phyloP scores from a whole-genome alignment of 2,329 filamentous ascomycete genomes.

The Pseudovirgaria hyperparasitica region DNA sequence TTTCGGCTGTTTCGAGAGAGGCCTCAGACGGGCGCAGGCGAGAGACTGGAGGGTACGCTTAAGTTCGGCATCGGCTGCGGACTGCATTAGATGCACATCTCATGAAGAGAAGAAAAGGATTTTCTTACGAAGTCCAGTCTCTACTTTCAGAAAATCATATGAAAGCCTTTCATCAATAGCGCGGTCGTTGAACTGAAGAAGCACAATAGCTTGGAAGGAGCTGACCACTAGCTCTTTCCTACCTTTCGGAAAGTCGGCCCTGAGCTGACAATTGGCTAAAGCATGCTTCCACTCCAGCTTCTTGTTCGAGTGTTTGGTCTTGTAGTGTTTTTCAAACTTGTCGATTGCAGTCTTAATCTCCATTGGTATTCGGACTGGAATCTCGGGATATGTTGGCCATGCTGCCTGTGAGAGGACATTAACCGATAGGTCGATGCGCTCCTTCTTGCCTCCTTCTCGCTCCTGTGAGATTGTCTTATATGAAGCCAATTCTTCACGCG shows the following conservation, averaged over 20 bases:
- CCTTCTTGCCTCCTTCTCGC: constrained; percentile 43
- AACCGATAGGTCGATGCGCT: constrained; percentile 62
- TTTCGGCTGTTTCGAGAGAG: constrained; percentile 75
- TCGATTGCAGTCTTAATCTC: constrained; percentile 65
- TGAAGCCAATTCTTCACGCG: constrained; percentile 80
- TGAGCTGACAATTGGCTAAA: constrained; percentile 80
- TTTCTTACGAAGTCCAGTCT: constrained; percentile 60
- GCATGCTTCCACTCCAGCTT: constrained; percentile 85
- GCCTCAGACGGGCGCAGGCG: constrained; percentile 77
- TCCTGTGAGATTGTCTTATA: constrained; percentile 61
- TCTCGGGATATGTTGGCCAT: constrained; percentile 85
- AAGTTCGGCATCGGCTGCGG: constrained; percentile 57
- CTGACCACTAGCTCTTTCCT: constrained; percentile 82
- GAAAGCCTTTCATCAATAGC: constrained; percentile 49
- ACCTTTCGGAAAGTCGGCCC: constrained; percentile 66
- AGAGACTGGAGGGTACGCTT: constrained; percentile 88
- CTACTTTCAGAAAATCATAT: constrained; percentile 62
- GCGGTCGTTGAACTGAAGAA: constrained; percentile 77
- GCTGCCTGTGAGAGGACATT: constrained; percentile 83
- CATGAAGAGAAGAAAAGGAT: constrained; percentile 7
- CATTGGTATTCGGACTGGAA: constrained; percentile 59
- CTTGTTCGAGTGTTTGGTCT: constrained; percentile 76
- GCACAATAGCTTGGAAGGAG: constrained; percentile 81
- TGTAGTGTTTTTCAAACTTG: constrained; percentile 77
- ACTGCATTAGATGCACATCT: background rate